Percentiles rank a stretch among this genome's conserved stretches.
These are phyloP conservation scores for Lentinus brumalis DNA, from an alignment of 768 basidiomycete genomes.

Conservation along the genomic window DNA sequence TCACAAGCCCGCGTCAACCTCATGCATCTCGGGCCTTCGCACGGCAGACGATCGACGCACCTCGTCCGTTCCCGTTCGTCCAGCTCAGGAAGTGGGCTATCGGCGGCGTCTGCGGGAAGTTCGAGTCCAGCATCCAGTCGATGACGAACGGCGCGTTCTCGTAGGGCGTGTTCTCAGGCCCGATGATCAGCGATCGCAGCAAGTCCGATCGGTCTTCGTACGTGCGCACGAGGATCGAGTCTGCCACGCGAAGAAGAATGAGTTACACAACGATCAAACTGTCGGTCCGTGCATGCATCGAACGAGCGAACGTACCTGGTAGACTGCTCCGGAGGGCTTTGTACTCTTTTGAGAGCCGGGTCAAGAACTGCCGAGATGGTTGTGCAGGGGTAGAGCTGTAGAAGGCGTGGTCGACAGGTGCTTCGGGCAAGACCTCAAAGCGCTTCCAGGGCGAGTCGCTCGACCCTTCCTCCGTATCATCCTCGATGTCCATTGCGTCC, in stretches of 20 bases:
- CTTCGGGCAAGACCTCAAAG: slow-evolving; percentile 77
- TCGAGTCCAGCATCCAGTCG: slow-evolving; percentile 87
- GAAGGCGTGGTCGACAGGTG: slow-evolving; percentile 85
- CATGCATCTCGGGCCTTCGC: background rate
- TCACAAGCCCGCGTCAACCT: background rate
- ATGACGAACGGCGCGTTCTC: slow-evolving; percentile 94
- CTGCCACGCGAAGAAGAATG: slow-evolving; percentile 38
- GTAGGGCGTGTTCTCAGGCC: slow-evolving; percentile 94
- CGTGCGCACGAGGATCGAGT: slow-evolving; percentile 85
- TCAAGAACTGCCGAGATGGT: slow-evolving; percentile 72
- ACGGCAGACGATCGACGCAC: slow-evolving; percentile 38
- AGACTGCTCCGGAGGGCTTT: slow-evolving; percentile 74
- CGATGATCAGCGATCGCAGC: slow-evolving; percentile 85
- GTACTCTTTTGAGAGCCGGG: slow-evolving; percentile 83
- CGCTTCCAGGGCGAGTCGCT: slow-evolving; percentile 66
- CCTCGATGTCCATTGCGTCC: slow-evolving; percentile 28
- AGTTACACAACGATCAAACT: background rate
- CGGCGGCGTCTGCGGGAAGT: slow-evolving; percentile 82
- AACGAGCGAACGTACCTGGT: slow-evolving; percentile 58
- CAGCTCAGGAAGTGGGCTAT: slow-evolving; percentile 89
- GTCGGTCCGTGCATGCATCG: background rate
- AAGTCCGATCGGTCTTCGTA: slow-evolving; percentile 91
- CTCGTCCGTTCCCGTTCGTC: slow-evolving; percentile 93
- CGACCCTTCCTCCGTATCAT: slow-evolving; percentile 29
- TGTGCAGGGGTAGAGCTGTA: slow-evolving; percentile 58